Percentiles rank a stretch among this genome's conserved stretches.
Conservation (phyloP, 805 yeast genomes). For the Naumovozyma castellii region DNA sequence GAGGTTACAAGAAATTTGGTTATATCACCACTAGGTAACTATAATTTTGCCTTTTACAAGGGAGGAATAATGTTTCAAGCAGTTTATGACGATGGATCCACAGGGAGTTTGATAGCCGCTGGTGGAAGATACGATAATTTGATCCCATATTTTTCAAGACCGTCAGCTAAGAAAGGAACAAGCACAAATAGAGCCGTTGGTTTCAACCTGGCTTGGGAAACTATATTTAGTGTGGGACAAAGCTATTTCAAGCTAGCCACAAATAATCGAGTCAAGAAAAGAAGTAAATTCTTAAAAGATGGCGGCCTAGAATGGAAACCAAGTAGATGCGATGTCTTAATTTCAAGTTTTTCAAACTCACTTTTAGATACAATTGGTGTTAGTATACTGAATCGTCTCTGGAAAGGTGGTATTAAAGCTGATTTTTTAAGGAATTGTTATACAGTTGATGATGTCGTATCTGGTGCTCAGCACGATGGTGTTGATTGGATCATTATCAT, state of each 20-base stretch:
- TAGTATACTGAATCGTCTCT: conserved; percentile 51
- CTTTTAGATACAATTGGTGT: conserved; percentile 52
- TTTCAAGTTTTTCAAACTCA: conserved; percentile 56
- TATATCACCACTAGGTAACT: conserved; percentile 76
- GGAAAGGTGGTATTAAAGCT: conserved; percentile 74
- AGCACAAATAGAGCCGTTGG: conserved; percentile 65
- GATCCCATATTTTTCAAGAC: conserved; percentile 55
- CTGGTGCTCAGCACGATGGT: conserved; percentile 57
- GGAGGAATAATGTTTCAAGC: conserved; percentile 87
- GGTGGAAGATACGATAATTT: conserved; percentile 90
- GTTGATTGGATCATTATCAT: conserved; percentile 70
- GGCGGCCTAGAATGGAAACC: conserved; percentile 40
- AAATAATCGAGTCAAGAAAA: conserved; percentile 26
- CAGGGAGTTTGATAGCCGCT: conserved; percentile 54
- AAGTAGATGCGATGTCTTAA: conserved; percentile 70
- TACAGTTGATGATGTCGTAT: conserved; percentile 54
- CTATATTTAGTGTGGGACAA: conserved; percentile 44
- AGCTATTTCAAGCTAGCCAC: conserved; percentile 35
- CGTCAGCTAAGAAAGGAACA: conserved; percentile 30
- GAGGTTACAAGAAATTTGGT: conserved; percentile 51
- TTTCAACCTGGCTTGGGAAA: conserved; percentile 70
- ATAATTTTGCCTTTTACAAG: conserved; percentile 68
- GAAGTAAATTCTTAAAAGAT: conserved; percentile 30
- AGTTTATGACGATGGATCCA: conserved; percentile 50
- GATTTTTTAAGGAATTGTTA: conserved; percentile 47